These are phyloP conservation scores for Biancaea sappan DNA, from an alignment of 306 rosid species.

Conservation along the genomic window DNA sequence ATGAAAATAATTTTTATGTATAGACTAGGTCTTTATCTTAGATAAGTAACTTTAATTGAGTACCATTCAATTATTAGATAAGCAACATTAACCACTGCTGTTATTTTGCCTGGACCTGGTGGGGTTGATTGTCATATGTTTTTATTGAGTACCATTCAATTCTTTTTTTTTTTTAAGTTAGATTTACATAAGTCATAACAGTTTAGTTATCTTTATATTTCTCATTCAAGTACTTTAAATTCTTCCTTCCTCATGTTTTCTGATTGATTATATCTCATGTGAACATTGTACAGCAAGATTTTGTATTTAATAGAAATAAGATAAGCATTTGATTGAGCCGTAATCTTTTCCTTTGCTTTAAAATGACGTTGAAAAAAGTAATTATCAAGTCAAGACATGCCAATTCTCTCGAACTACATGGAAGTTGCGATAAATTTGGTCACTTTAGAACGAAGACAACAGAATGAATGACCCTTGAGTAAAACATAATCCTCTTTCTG, in stretches of 20 bases:
- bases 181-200: not conserved
- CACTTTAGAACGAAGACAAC: not conserved
- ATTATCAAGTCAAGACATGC: not conserved
- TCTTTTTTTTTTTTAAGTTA: no score
- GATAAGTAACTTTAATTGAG: not conserved
- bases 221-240: constrained; percentile 4
- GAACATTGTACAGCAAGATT: not conserved
- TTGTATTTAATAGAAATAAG: not conserved
- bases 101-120: not conserved
- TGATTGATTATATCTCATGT: not conserved
- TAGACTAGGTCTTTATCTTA: not conserved
- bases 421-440: not conserved
- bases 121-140: not conserved
- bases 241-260: not conserved
- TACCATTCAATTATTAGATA: no score
- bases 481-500: constrained; percentile 8
- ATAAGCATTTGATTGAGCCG: not conserved
- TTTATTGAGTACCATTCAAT: not conserved
- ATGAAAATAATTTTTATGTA: not conserved
- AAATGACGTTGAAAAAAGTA: not conserved
- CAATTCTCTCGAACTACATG: not conserved
- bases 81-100: not conserved
- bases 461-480: not conserved
- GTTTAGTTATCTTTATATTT: not conserved
- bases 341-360: constrained; percentile 4